Percentiles rank a stretch among this genome's conserved stretches.
phyloP scores from a whole-genome alignment of 306 rosid genomes.

The Acmispon strigosus region DNA sequence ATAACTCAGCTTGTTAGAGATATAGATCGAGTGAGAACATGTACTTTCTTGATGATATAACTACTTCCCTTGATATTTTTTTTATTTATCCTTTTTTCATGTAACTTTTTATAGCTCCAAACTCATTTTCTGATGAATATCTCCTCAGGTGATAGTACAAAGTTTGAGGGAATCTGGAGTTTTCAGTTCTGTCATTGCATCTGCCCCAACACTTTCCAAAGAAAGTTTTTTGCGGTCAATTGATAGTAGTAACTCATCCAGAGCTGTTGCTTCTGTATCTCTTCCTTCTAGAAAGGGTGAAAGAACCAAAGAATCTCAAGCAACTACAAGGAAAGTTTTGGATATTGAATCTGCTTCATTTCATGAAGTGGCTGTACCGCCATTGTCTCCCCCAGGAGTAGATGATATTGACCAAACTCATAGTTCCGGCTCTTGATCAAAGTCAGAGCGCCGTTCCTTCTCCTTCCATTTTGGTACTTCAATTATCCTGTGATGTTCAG shows the following conservation, averaged over 20 bases:
- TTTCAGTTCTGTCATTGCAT: slow-evolving; percentile 78
- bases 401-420: slow-evolving; percentile 32
- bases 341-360: slow-evolving; percentile 35
- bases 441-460: background rate
- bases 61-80: background rate
- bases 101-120: background rate
- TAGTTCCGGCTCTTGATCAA: slow-evolving; percentile 22
- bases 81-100: background rate
- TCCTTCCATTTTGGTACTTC: background rate
- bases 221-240: slow-evolving; percentile 68
- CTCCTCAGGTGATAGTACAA: slow-evolving; percentile 67
- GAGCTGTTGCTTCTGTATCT: slow-evolving; percentile 54
- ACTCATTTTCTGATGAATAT: background rate
- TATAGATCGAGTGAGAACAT: background rate
- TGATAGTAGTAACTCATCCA: slow-evolving; percentile 65
- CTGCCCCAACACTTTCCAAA: slow-evolving; percentile 69
- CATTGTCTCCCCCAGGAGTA: slow-evolving; percentile 63
- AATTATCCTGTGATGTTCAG: background rate
- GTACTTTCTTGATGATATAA: background rate
- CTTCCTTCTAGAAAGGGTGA: slow-evolving; percentile 58
- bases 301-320: slow-evolving; percentile 34
- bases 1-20: background rate
- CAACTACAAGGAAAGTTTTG: slow-evolving; percentile 60
- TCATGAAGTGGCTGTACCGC: slow-evolving; percentile 71
- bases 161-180: slow-evolving; percentile 86